These are phyloP conservation scores for Intubia oerlemansii DNA, from an alignment of 2,329 filamentous ascomycete species.

Conservation along the genomic window DNA sequence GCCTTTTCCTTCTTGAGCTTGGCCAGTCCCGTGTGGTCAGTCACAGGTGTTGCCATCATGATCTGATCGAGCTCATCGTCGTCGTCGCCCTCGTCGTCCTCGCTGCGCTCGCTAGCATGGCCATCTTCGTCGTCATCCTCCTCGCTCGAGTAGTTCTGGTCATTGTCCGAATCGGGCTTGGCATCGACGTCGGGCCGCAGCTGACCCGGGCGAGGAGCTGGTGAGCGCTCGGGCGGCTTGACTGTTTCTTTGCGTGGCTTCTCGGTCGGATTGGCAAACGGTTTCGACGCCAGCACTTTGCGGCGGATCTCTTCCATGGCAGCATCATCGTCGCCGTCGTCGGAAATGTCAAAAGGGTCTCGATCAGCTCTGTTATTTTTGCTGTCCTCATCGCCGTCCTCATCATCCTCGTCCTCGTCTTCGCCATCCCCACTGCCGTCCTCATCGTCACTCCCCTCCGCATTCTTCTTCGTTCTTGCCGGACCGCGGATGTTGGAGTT, in stretches of 20 bases:
- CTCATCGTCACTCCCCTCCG: slow-evolving; percentile 14
- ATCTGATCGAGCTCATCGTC: slow-evolving; percentile 82
- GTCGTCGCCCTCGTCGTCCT: slow-evolving; percentile 23
- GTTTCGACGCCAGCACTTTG: slow-evolving; percentile 77
- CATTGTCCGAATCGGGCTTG: slow-evolving; percentile 50
- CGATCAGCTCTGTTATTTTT: slow-evolving; percentile 14
- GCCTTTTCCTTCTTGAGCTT: slow-evolving; percentile 34
- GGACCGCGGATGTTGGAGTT: slow-evolving; percentile 50
- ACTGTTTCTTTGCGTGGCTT: slow-evolving; percentile 14
- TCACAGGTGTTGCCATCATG: slow-evolving; percentile 76
- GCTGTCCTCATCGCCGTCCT: slow-evolving; percentile 20
- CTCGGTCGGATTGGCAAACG: slow-evolving; percentile 44
- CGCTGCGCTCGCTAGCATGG: not conserved
- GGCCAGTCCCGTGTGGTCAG: slow-evolving; percentile 53
- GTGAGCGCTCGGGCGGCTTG: slow-evolving; percentile 40
- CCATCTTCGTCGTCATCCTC: not conserved
- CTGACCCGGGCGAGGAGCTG: slow-evolving; percentile 36
- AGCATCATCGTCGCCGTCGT: slow-evolving; percentile 47
- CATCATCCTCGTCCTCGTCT: slow-evolving; percentile 19
- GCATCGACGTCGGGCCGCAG: slow-evolving; percentile 40
- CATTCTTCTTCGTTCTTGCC: slow-evolving; percentile 14
- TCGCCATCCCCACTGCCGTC: slow-evolving; percentile 20
- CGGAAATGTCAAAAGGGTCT: slow-evolving; percentile 58
- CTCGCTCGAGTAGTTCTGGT: slow-evolving; percentile 4
- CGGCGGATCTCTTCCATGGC: slow-evolving; percentile 85